Evolutionary conservation across 257 asterid species (phyloP), one percentile per base, ranked within the genome.

Genomic region (Perilla frutescens): DNA sequence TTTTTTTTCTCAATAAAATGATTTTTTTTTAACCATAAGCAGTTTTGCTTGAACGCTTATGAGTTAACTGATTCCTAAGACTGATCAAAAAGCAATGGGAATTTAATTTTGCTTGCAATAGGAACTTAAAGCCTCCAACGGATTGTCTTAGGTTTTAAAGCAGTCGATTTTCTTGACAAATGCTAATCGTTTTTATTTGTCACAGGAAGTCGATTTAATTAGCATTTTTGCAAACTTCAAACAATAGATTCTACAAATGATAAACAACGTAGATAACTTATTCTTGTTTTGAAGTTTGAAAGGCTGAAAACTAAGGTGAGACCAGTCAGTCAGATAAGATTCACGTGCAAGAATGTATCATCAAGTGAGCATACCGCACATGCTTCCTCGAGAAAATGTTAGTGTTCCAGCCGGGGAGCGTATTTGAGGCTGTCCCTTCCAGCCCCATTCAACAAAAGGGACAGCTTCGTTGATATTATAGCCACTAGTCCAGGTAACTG

Each of bases 401-500:
- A 73, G 78, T 29, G 78, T 73, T 43, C 78, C 78, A 7, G 78
- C 78, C 6, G 78, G 78, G 50, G 78, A 73, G 29, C 59, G 72
- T 32, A 29, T 50, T 43, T 29, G 66, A 40, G 40, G n/a, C 4
- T 44, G 49, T 53, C 78, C 72, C 66, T 73, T 73, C 72, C 71
- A 54, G 2, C 72, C 78, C 78, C 78, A 73, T 54, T 73, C 66
- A 41, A 62, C 80, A 66, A 87, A 75, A 59, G 93, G 90, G 49
- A 80, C 76, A 1, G 93, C 93, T 82, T 87, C 90, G 43, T 81
- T 80, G 48, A 81, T 83, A 37, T 78, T 79, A 75, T 87, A 87
- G 55, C 90, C 93, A 76, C 93, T 87, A 13, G 90, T 87, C 90
- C 90, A 87, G 9, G 92, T 87, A 51, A 87, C 81, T 43, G 90